phyloP scores from a whole-genome alignment of 345 rosid genomes.

The Carallia brachiata region DNA sequence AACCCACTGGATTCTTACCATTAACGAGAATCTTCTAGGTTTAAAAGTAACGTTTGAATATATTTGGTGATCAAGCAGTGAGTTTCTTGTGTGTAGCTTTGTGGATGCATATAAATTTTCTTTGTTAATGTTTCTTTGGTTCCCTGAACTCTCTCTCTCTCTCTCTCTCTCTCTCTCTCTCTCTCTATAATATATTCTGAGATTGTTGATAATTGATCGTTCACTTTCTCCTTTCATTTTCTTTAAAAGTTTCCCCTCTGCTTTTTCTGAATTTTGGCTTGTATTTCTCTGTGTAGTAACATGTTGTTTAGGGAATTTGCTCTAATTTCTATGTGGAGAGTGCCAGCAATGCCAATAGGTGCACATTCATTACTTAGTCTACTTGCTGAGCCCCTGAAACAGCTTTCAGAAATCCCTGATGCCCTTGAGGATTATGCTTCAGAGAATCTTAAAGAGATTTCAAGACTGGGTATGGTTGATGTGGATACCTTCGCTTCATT shows the following conservation, averaged over 20 bases:
- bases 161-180: no score
- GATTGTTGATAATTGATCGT: background rate
- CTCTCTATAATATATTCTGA: background rate
- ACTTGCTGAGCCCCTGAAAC: conserved; percentile 98
- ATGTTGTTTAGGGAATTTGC: conserved; percentile 93
- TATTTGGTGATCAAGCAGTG: background rate
- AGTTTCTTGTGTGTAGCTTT: background rate
- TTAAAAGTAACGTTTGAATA: background rate
- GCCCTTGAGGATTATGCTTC: conserved; percentile 57
- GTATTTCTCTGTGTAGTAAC: conserved; percentile 53
- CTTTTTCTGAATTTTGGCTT: conserved; percentile 2
- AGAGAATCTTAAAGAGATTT: conserved; percentile 83
- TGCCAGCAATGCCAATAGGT: conserved; percentile 94
- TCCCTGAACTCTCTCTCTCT: background rate
- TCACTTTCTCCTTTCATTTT: conserved; percentile 1
- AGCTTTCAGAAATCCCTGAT: conserved; percentile 69
- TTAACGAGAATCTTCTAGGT: background rate
- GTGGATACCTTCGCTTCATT: background rate
- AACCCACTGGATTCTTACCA: background rate
- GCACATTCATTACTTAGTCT: conserved; percentile 86
- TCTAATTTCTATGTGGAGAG: conserved; percentile 97
- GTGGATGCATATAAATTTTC: background rate
- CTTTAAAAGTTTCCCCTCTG: conserved; percentile 1
- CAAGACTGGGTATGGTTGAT: conserved; percentile 77
- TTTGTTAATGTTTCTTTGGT: background rate